Base-by-base conservation (phyloP, 2,329 filamentous ascomycete genomes). In the Karstenula rhodostoma region DNA sequence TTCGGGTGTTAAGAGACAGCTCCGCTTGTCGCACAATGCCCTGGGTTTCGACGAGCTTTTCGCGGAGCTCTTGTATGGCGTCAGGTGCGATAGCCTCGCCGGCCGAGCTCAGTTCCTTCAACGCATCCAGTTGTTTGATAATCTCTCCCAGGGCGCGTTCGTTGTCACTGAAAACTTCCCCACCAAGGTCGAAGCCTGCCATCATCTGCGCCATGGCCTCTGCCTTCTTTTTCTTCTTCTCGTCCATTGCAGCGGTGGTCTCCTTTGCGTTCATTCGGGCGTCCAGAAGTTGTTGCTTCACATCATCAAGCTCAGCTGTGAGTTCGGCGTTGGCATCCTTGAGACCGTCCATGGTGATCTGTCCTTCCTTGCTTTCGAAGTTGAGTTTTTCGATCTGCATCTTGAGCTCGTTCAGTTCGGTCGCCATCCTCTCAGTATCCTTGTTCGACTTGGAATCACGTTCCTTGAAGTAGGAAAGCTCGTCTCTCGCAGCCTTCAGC, bases 181-280 rank as follows among this genome's bases (percentile, higher is more conserved):
- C 90, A 47, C 93, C 94, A 35, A 99, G 87, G 73, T 99, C 94
- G 72, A 99, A 98, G 3, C 94, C 93, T 60, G 95, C 95, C 94
- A 99, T 97, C 95, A 99, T 99, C 85, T 97, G 92, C 46, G 95
- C 95, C 95, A 99, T 99, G 81, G 96, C 95, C 82, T 99, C 95
- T 0, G 94, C 93, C 85, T 99, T 99, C 82, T 93, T 94, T 84
- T 93, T 94, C 81, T 98, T 96, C 85, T 99, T 99, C 80, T 98
- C 95, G 70, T 98, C 94, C 22, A 96, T 82, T 17, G 93, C 90
- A 9, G 93, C 93, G 47, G 88, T 93, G 1, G 91, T 94, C 81
- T 98, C 95, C 82, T 95, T 96, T 59, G 94, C 93, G 68, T 89
- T 95, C 91, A 98, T 97, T 82, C 94, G 94, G 49, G 95, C 93